These are phyloP conservation scores for Phytophthora sp. DNA, from an alignment of 352 stramenopile species.

Conservation along the genomic window DNA sequence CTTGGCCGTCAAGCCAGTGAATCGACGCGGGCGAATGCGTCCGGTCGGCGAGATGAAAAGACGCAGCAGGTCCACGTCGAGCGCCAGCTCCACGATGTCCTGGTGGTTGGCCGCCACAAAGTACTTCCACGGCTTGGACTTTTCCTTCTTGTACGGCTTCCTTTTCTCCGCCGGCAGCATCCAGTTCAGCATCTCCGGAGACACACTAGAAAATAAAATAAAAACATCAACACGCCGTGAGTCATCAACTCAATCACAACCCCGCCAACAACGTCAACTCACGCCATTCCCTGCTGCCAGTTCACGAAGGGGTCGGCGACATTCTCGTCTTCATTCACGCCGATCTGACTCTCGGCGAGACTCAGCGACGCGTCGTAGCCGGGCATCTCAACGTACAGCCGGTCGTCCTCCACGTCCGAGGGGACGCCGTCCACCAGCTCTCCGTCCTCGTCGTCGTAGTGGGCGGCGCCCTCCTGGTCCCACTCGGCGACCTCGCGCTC, in stretches of 20 bases:
- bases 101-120: conserved; percentile 76
- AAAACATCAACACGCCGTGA: conserved; percentile 1
- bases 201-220: conserved; percentile 26
- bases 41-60: conserved; percentile 87
- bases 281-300: conserved; percentile 66
- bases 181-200: conserved; percentile 86
- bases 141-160: conserved; percentile 58
- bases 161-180: conserved; percentile 74
- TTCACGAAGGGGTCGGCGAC: conserved; percentile 49
- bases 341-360: conserved; percentile 55
- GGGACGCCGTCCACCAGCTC: not conserved
- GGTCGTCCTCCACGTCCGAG: conserved; percentile 60
- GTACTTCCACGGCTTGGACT: conserved; percentile 82
- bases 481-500: conserved; percentile 66
- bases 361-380: conserved; percentile 67
- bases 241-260: not conserved
- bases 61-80: conserved; percentile 82
- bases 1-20: conserved; percentile 83
- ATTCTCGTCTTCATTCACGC: conserved; percentile 36
- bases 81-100: conserved; percentile 76
- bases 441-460: conserved; percentile 11
- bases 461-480: conserved; percentile 43
- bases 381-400: conserved; percentile 79
- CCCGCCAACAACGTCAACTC: conserved; percentile 37
- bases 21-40: conserved; percentile 80